A percentile compares a stretch with the other conserved stretches of the same genome.
Conservation (phyloP, 2,329 filamentous ascomycete species). For the Dichotomopilus funicola region DNA sequence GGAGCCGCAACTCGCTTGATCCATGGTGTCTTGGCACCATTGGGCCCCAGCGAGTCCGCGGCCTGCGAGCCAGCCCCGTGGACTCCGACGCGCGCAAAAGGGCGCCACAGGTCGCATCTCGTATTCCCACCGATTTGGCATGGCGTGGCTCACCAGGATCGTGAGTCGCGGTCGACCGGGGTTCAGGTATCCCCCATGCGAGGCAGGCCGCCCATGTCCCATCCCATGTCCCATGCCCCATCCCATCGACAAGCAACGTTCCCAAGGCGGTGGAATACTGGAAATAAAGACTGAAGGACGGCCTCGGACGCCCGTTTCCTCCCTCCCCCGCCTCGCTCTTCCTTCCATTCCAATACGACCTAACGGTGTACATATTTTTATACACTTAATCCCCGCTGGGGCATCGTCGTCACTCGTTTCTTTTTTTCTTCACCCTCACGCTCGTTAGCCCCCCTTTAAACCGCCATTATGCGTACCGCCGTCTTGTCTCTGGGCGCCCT, state of each 20-base stretch:
- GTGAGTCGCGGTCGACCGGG: background rate
- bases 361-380: background rate
- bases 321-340: background rate
- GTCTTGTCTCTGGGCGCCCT: conserved; percentile 20
- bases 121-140: too few species aligned
- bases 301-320: background rate
- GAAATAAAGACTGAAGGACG: conserved; percentile 9
- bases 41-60: too few species aligned
- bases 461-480: conserved; percentile 19
- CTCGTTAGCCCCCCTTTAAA: background rate
- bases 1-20: too few species aligned
- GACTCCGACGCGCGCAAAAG: too few species aligned
- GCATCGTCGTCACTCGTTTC: conserved; percentile 19
- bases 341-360: conserved; percentile 3
- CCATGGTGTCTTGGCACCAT: too few species aligned
- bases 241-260: background rate
- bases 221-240: background rate
- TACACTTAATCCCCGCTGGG: conserved; percentile 12
- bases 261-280: background rate
- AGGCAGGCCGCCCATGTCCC: too few species aligned
- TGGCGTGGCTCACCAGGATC: too few species aligned
- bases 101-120: too few species aligned
- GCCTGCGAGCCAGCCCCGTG: too few species aligned
- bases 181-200: background rate
- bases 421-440: conserved; percentile 13